phyloP scores from a whole-genome alignment of 2,329 filamentous ascomycete species.

The Colletotrichum tofieldiae region DNA sequence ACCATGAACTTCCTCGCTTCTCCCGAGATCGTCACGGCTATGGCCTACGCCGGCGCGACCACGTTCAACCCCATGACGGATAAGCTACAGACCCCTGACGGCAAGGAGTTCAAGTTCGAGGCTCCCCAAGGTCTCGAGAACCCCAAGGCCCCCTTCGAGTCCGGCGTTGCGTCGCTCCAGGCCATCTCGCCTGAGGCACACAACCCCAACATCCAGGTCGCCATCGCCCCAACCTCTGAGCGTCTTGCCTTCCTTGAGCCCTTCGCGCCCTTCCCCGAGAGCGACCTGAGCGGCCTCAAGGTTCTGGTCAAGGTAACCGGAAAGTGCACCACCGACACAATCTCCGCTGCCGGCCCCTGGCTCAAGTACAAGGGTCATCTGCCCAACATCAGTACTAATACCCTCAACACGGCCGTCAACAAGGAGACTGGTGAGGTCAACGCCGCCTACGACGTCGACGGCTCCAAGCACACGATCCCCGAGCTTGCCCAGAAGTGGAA shows the following conservation, averaged over 20 bases:
- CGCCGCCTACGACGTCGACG: slow-evolving; percentile 89
- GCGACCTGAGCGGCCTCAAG: slow-evolving; percentile 82
- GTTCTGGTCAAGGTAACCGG: slow-evolving; percentile 97
- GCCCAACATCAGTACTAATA: slow-evolving; percentile 98
- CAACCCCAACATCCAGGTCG: slow-evolving; percentile 74
- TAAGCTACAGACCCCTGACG: slow-evolving; percentile 83
- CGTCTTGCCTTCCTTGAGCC: slow-evolving; percentile 93
- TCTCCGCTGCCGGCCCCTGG: slow-evolving; percentile 97
- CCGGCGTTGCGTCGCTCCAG: slow-evolving; percentile 81
- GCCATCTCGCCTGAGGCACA: slow-evolving; percentile 78
- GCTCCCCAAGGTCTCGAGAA: slow-evolving; percentile 81
- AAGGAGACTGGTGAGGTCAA: slow-evolving; percentile 95
- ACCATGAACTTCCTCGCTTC: slow-evolving; percentile 99
- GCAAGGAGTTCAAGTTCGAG: slow-evolving; percentile 87
- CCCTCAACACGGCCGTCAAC: slow-evolving; percentile 94
- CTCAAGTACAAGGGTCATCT: slow-evolving; percentile 99
- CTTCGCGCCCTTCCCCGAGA: slow-evolving; percentile 85
- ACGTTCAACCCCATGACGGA: slow-evolving; percentile 98
- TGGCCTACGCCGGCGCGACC: slow-evolving; percentile 92
- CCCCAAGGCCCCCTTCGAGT: slow-evolving; percentile 78
- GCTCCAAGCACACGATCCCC: slow-evolving; percentile 83
- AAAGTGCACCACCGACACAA: slow-evolving; percentile 99
- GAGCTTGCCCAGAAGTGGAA: slow-evolving; percentile 91
- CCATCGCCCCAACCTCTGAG: slow-evolving; percentile 88
- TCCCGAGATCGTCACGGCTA: slow-evolving; percentile 95